phyloP scores from a whole-genome alignment of 140 eudicot genomes.

The Senecio squalidus region DNA sequence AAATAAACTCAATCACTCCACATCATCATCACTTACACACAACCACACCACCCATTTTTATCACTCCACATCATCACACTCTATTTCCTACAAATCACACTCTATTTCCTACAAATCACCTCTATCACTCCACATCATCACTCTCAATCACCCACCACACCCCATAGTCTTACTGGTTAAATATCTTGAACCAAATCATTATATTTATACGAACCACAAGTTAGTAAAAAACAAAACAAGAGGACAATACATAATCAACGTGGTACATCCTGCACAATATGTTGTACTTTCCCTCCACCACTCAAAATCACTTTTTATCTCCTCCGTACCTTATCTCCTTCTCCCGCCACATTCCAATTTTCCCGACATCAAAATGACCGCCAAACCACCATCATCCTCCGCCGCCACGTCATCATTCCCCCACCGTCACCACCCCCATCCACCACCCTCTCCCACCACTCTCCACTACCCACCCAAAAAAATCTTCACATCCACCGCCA shows the following conservation, averaged over 20 bases:
- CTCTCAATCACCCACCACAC: too few relatives aligned
- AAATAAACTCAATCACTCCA: too few relatives aligned
- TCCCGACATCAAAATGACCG: conserved; percentile 35
- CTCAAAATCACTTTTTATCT: conserved; percentile 27
- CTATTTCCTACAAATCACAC: too few relatives aligned
- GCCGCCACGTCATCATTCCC: too few relatives aligned
- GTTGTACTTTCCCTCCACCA: conserved; percentile 39
- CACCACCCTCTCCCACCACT: conserved; percentile 26
- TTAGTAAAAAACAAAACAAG: conserved; percentile 22
- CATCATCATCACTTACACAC: too few relatives aligned
- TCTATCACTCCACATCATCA: too few relatives aligned
- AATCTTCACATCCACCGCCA: conserved; percentile 29
- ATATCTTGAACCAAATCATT: too few relatives aligned
- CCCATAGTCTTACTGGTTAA: too few relatives aligned
- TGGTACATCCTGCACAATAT: conserved; percentile 46
- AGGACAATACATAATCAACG: conserved; percentile 47
- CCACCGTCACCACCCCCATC: conserved; percentile 27
- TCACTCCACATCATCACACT: too few relatives aligned
- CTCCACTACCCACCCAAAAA: conserved; percentile 34
- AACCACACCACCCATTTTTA: too few relatives aligned
- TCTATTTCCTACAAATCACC: too few relatives aligned
- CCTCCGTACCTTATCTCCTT: conserved; percentile 21
- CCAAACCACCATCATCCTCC: conserved; percentile 31
- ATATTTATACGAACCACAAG: conserved; percentile 27
- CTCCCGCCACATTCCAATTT: not conserved